Base-by-base conservation (phyloP, 352 stramenopile species). In the Phytophthora palmivora region DNA sequence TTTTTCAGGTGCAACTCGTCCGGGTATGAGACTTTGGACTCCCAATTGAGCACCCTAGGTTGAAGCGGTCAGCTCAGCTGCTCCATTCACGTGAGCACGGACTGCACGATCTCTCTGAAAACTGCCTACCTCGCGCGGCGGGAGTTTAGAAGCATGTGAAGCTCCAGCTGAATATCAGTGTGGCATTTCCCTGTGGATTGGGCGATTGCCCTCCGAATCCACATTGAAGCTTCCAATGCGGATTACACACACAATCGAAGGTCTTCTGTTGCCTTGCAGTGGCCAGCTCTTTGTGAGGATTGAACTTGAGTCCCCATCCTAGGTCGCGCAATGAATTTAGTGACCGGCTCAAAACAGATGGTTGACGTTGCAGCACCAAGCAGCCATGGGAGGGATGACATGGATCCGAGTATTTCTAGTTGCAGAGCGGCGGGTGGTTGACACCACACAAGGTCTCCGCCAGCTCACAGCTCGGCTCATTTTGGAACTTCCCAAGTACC, bases 241-340 rank as follows among this genome's bases (percentile, higher is more conserved):
- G 24, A 28, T 28, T 28, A 6, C 24, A 28, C 24, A 28, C 24
- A 6, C 24, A 3, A 28, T 6, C 6, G 24, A 28, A 6, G 24
- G 3, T 22, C 14, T 50, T 11, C 32, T 54, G 19, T 47, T 47
- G 41, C 16, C 33, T n/a, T 33, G 30, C 34, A 36, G 11, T 43
- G 18, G 19, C 28, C 51, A 59, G 38, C 38, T 62, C 54, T 62
- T 63, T 63, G 55, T 65, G 46, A 51, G 15, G 56, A n/a, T 65
- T 65, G 57, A 65, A 65, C 47, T 65, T 65, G 57, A 63, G 39
- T 52, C 45, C 57, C 57, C 57, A 65, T 58, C 57, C 38, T 34
- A 50, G 49, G 16, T 32, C 32, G 47, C 38, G 52, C 38, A 30
- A 47, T 28, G 32, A 52, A 48, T 41, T 38, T 22, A 39, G 16